A percentile compares a stretch with the other conserved stretches of the same genome.
Conservation (phyloP, 1,284 basidiomycete genomes). For the Puccinia hordei region DNA sequence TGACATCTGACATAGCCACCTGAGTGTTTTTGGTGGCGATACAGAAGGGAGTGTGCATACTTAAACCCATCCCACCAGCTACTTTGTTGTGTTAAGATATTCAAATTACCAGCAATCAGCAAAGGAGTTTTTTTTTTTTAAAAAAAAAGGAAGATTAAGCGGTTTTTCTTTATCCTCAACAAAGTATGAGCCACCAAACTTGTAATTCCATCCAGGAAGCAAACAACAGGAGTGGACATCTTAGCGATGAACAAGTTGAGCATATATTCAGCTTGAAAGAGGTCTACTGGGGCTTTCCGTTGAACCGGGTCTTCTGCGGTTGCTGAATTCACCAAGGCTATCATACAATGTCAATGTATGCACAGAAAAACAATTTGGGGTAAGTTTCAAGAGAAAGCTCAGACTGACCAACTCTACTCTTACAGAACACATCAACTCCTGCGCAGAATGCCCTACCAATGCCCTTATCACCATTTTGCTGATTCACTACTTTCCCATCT, state of each 20-base stretch:
- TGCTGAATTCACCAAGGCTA: conserved; percentile 54
- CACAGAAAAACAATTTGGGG: no score
- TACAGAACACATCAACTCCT: conserved; percentile 88
- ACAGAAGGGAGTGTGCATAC: conserved; percentile 83
- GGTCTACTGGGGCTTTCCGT: conserved; percentile 69
- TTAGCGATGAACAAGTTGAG: conserved; percentile 81
- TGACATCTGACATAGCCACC: conserved; percentile 89
- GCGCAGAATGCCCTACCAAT: conserved; percentile 84
- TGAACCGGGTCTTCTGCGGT: conserved; percentile 52
- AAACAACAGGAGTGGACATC: conserved; percentile 81
- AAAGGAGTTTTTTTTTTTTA: no score
- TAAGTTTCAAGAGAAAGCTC: conserved; percentile 58
- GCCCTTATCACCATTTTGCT: conserved; percentile 75
- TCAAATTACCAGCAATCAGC: neutral
- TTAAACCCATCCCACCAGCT: conserved; percentile 93
- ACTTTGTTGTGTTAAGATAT: conserved; percentile 66
- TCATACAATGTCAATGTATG: no score
- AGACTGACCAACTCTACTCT: neutral
- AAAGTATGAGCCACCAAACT: conserved; percentile 65
- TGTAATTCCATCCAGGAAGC: conserved; percentile 85
- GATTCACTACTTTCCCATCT: conserved; percentile 76
- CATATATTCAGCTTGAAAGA: conserved; percentile 92
- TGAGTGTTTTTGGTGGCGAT: conserved; percentile 89
- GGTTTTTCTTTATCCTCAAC: neutral
- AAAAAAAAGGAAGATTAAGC: conserved; percentile 15